Base-by-base conservation (phyloP, 257 asterid species). In the Eustoma russellianum region DNA sequence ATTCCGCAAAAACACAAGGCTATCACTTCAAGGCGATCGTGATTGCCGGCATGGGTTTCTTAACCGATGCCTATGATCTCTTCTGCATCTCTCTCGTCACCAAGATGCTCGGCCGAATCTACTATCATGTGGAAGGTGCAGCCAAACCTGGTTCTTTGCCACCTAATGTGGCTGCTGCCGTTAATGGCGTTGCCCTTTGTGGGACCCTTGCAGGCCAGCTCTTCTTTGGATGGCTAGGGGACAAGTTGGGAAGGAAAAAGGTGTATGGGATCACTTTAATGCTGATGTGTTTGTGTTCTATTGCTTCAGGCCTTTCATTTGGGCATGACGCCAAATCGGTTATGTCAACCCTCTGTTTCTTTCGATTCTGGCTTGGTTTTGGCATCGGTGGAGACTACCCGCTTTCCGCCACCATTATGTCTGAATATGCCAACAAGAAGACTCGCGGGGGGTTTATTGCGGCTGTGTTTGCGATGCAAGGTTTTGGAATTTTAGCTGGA, bases 361-460 rank as follows among this genome's bases (percentile, higher is more conserved):
- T 81, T 59, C 49, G 85, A 13, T 81, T 81, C 57, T 81, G 83
- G 90, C 83, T 81, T 5, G 90, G 90, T 2, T 74, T 81, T 35
- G 89, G 89, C 0, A 75, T 81, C 5, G 89, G 89, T 11, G 85
- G 89, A 0, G 89, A 81, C 30, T 81, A 81, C 54, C 89, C 85
- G 0, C 79, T 81, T 33, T 81, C 89, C 17, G 89, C 90, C 16
- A 81, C 90, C 28, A 81, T 81, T 59, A 81, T 81, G 90, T 78
- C 90, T 1, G 90, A 81, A 55, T 81, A 81, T 14, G 85, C 82
- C 5, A 80, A 74, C 33, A 80, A 80, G 75, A 80, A 80, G 33
- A 80, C 83, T 10, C 79, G 88, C 0, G 89, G 89, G 1, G 89
- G 83, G 5, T 81, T 81, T 18, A 64, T 81, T 28, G 83, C 83